A percentile compares a stretch with the other conserved stretches of the same genome.
phyloP scores from a whole-genome alignment of 2,329 filamentous ascomycete species.

The Malbranchea cinnamomea region DNA sequence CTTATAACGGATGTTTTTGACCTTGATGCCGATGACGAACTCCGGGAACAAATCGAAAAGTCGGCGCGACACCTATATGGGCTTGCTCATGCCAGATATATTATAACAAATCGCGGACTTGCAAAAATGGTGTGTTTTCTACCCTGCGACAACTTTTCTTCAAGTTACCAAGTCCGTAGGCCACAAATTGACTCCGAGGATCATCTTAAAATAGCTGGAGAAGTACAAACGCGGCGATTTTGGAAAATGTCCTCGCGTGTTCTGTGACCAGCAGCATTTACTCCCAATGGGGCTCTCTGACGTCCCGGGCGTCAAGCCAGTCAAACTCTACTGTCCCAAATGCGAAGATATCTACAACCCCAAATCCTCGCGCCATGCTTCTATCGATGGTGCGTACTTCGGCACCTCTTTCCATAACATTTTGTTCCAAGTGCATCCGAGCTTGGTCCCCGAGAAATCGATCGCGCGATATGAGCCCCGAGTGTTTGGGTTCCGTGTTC shows the following conservation, averaged over 20 bases:
- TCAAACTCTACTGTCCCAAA: conserved; percentile 92
- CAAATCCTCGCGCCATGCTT: conserved; percentile 87
- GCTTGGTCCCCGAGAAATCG: conserved; percentile 74
- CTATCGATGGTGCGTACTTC: conserved; percentile 96
- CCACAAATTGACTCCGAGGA: background rate
- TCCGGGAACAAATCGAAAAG: conserved; percentile 96
- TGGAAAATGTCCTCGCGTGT: conserved; percentile 91
- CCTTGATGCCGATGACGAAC: conserved; percentile 95
- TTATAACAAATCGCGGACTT: conserved; percentile 85
- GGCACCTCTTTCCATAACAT: conserved; percentile 98
- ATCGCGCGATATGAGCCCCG: conserved; percentile 74
- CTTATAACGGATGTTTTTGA: conserved; percentile 97
- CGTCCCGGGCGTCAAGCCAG: conserved; percentile 69
- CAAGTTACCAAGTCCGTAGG: background rate
- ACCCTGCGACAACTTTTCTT: conserved; percentile 1
- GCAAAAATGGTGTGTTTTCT: conserved; percentile 70
- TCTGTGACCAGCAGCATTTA: conserved; percentile 84
- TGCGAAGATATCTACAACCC: conserved; percentile 99
- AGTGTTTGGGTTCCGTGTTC: conserved; percentile 91
- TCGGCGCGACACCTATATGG: conserved; percentile 91
- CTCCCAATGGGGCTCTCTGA: conserved; percentile 92
- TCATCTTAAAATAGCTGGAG: conserved; percentile 56
- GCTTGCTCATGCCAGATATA: conserved; percentile 88
- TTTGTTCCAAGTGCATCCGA: conserved; percentile 94
- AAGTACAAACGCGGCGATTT: conserved; percentile 99